Base-by-base conservation (phyloP, 805 yeast species). In the Ogataea haglerorum region DNA sequence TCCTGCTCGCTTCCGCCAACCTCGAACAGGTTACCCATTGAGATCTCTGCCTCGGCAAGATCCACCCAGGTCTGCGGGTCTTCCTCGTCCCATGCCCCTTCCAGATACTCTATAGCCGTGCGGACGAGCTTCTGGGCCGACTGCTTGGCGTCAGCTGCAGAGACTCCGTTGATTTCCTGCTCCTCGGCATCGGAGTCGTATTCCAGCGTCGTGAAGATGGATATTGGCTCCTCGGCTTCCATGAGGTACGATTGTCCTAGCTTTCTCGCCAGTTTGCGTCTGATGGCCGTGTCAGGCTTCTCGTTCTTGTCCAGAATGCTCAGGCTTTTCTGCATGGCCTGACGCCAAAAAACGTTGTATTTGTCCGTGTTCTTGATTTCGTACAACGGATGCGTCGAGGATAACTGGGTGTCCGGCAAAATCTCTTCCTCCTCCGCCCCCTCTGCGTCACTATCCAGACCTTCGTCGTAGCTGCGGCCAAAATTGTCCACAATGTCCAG, bases 41-140 rank as follows among this genome's bases (percentile, higher is more conserved):
- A 76, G 25, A 91, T 86, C 54, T 78, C 69, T 1, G 95, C 90
- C 61, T 91, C 98, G 1, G 96, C 96, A 33, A 85, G 72, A 54
- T 78, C 76, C 10, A 82, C 95, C 86, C 91, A 84, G 5, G 84
- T 70, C 43, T 81, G 82, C 0, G 95, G 95, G 29, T 83, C 87
- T 33, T 81, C 85, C 14, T 77, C 80, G 36, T 78, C 78, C 58
- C 81, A 76, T 0, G 89, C 82, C 40, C 68, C 63, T 40, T 68
- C 62, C 40, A 89, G 67, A 53, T 76, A 75, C 27, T 68, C 64
- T 18, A 85, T 66, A 0, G 95, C 95, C 14, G 61, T 63, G 8
- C 59, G 51, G 9, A 80, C 73, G 25, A 71, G 60, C 2, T 66
- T 62, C 27, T 73, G 64, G 0, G 86, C 78, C 30, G 68, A 67